Base-by-base conservation (phyloP, 164 flowering plant species). In the Platanus orientalis region DNA sequence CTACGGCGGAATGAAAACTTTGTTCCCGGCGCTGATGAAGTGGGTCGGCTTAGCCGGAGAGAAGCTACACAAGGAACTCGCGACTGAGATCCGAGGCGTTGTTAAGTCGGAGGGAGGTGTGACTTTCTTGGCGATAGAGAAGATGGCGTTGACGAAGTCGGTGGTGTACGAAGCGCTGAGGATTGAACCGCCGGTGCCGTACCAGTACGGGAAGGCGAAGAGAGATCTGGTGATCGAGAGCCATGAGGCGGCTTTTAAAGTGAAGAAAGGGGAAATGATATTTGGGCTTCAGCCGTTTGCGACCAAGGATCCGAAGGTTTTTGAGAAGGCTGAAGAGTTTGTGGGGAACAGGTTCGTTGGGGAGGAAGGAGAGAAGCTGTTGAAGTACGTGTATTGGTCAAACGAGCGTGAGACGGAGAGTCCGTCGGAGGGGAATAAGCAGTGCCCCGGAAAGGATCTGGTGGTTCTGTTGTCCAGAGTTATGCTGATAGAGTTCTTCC, bases 321-420 rank as follows among this genome's bases (percentile, higher is more conserved):
- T 34, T 10, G 39, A 34, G 7, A 34, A 34, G 10, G 39, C 39
- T 5, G 39, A 73, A 27, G 62, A 58, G 17, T 73, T 54, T n/a
- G n/a, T 68, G 1, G 62, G 39, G 17, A 27, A 80, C 14, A 71
- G 94, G 58, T 85, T 88, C 36, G 74, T 82, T 12, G 89, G 82
- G 19, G 78, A 71, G 14, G n/a, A n/a, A n/a, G 86, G 84, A 0
- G 79, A 75, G 66, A 80, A 69, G 65, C 51, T 80, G 72, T 49
- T 84, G 59, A 78, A 75, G 78, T 72, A 86, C 25, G 78, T 83
- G 7, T 73, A 69, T 12, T 86, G 91, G 88, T 83, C 88, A 0
- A 85, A 84, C 34, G 89, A 81, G 6, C 70, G 73, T 0, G 84
- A 84, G 66, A 78, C 71, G 6, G 83, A 75, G 19, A 60, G 59